Conservation (phyloP, 2,329 filamentous ascomycete genomes). For the Xylariales sp. region DNA sequence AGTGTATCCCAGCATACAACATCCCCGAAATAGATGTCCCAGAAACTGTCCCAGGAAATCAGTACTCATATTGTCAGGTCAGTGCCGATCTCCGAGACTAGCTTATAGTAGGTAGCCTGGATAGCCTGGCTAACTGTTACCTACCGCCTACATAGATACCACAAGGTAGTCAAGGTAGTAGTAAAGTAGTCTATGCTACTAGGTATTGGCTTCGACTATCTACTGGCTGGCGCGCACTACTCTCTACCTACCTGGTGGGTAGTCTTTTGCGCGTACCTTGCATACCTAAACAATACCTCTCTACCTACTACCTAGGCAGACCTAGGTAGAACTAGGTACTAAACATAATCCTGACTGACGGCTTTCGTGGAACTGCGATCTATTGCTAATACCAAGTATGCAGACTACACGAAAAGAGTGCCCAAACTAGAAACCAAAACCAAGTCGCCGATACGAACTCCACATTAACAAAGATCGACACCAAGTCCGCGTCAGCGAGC, state of each 20-base stretch:
- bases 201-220: constrained; percentile 7
- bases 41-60: background rate
- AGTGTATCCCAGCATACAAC: background rate
- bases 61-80: constrained; percentile 5
- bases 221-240: constrained; percentile 11
- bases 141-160: background rate
- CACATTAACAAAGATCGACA: constrained; percentile 23
- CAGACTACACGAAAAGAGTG: constrained; percentile 10
- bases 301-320: too few relatives aligned
- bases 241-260: too few relatives aligned
- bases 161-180: background rate
- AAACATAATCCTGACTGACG: constrained; percentile 24
- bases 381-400: too few relatives aligned
- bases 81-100: constrained; percentile 23
- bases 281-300: constrained; percentile 16
- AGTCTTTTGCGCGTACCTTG: constrained; percentile 30
- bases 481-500: constrained; percentile 25
- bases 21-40: too few relatives aligned
- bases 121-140: background rate
- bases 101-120: background rate
- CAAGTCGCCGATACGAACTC: constrained; percentile 25
- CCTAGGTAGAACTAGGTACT: too few relatives aligned
- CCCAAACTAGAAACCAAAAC: background rate
- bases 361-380: background rate
- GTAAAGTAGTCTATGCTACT: background rate